Evolutionary conservation across 306 rosid genomes (phyloP), one percentile per base, ranked within the genome.

Genomic region (Cicer judaicum): DNA sequence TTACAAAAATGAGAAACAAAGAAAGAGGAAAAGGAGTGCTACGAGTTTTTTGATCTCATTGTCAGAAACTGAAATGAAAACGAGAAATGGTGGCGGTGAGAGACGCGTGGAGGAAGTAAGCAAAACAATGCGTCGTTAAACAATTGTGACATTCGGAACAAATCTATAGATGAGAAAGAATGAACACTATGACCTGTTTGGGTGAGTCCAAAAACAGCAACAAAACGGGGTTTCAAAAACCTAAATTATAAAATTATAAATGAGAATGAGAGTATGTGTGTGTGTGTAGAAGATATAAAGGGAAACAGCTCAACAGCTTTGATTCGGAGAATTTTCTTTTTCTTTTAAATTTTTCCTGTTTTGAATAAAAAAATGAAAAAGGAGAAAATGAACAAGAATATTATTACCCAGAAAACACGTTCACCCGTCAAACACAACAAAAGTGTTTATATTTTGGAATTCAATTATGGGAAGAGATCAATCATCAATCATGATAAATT

Each of bases 241-340:
- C 85, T 18, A 18, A 18, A 18, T 18, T 18, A 18, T 49, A 78
- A 78, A 76, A 81, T 42, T 61, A 76, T 68, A 71, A 29, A 29
- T 29, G 36, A 29, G 36, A 29, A 29, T 29, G 36, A 3, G 36
- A 29, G 36, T 29, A 4, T 29, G 36, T 29, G 36, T 29, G 36
- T 29, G 36, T 29, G 36, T 29, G 34, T 29, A 5, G 36, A 29
- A 29, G 36, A 29, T 29, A 6, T n/a, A 52, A 70, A 61, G 70
- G 88, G 75, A 7, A 84, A 89, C 96, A 89, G 88, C 96, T 91
- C 93, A 88, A 85, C 98, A 91, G 10, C 53, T 82, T 86, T 77
- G 77, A 83, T 80, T 70, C 75, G 29, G 10, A 75, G 77, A 72
- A 63, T 59, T 56, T 59, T 0, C 7, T 59, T 2, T 44, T 36